Evolutionary conservation across 495 filamentous ascomycete genomes (phyloP), one percentile per base, ranked within the genome.

Genomic region (Chaetomidium leptoderma): DNA sequence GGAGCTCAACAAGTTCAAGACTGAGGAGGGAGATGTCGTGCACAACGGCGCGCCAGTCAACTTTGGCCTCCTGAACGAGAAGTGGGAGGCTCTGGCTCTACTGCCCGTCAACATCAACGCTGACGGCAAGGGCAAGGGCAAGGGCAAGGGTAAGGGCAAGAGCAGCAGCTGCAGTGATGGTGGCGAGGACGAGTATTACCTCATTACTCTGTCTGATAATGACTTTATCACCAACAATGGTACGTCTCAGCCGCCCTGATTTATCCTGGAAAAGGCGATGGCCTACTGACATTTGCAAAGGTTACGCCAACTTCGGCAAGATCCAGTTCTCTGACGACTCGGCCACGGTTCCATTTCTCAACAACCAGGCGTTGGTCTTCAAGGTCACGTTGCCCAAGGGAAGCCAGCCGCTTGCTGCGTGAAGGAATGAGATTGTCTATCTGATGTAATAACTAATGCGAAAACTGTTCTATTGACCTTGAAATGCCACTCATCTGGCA

Each of bases 161-260:
- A 19, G 48, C 10, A 51, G 26, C 60, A 68, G 57, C 61, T 43
- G 69, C 4, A 64, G 65, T 48, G 67, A 58, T 42, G 26, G 26
- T 11, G 16, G 30, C 46, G 71, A 74, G 49, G 76, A 81, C 36
- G 86, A 89, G 72, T 91, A 80, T 63, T 90, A 82, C 68, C 68
- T 91, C 53, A 81, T 91, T 60, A 81, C 78, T 30, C 66, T 88
- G 30, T 85, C 79, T 60, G 89, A 92, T 62, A 90, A 93, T 69
- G 88, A 92, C 68, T 90, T 91, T 60, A 84, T 91, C 45, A 91
- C 88, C 4, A 84, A 91, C 68, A 76, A 91, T 72, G 88, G 86
- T 83, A 65, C 58, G 74, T 62, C 37, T 9, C n/a, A 2, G 7
- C 36, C 6, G 13, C 6, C 14, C 3, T 14, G 10, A 48, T 32